A percentile compares a stretch with the other conserved stretches of the same genome.
Conservation (phyloP, 768 basidiomycete species). For the Leccinum imitatum region DNA sequence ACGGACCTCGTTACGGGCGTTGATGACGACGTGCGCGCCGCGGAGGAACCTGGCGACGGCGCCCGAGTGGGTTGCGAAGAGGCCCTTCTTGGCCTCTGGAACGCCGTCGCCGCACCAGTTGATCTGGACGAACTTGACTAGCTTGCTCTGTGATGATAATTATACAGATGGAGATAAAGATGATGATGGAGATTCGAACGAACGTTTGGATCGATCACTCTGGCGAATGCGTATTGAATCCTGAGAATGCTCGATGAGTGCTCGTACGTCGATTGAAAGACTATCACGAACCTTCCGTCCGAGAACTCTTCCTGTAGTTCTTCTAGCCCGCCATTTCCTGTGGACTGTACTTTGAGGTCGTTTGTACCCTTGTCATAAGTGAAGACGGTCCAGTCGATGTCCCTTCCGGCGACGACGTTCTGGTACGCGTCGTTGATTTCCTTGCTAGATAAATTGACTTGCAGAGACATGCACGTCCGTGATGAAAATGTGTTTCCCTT, state of each 20-base stretch:
- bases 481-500: too few species aligned
- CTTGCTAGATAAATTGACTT: conserved; percentile 72
- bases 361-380: conserved; percentile 82
- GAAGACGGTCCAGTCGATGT: conserved; percentile 76
- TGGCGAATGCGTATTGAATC: conserved; percentile 90
- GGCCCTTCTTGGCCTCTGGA: conserved; percentile 86
- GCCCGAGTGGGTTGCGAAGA: conserved; percentile 85
- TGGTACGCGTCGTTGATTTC: conserved; percentile 76
- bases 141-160: conserved; percentile 52
- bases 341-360: conserved; percentile 83
- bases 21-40: conserved; percentile 84
- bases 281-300: conserved; percentile 71
- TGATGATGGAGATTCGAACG: conserved; percentile 18
- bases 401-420: conserved; percentile 62
- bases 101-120: conserved; percentile 99
- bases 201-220: conserved; percentile 85
- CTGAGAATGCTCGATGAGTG: conserved; percentile 38
- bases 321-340: conserved; percentile 85
- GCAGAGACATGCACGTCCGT: conserved; percentile 59
- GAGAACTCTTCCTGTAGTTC: conserved; percentile 94
- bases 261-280: background rate
- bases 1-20: conserved; percentile 80
- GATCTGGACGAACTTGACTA: conserved; percentile 92
- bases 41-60: conserved; percentile 79
- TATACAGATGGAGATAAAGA: background rate